Base-by-base conservation (phyloP, 768 basidiomycete species). In the Collybia nuda region DNA sequence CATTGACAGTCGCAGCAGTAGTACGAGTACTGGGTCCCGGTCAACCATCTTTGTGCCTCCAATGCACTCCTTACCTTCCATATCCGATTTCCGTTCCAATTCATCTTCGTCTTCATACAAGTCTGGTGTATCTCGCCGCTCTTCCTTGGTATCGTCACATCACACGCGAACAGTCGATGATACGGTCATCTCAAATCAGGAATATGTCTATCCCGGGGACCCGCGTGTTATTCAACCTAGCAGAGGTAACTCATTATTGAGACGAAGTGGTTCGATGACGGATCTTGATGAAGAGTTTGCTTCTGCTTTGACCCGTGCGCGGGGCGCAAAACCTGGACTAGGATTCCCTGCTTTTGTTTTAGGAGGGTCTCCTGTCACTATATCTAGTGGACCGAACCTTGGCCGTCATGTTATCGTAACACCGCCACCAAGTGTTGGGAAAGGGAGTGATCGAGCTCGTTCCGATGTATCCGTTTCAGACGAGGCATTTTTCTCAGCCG, bases 21-120 rank as follows among this genome's bases (percentile, higher is more conserved):
- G 59, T n/a, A 65, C 71, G 23, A 77, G 76, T 35, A 71, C 66
- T 15, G 79, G 88, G 2, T 88, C 87, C 7, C 78, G 83, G 0
- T 88, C 86, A 2, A 90, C 88, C 1, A 79, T 85, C 28, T 92
- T 88, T 58, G 81, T 92, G 1, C 90, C 90, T 0, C 88, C 90
- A 0, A 64, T 90, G n/a, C 76, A 81, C 47, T 75, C 79, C 2
- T 74, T 90, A 23, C 85, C 85, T 0, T 88, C 89, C 17, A 76
- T 92, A 11, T 83, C 85, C 0, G 88, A 90, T 52, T 66, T 86
- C 51, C 63, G 67, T 26, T 70, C 72, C 1, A 63, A 66, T 9
- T 52, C 56, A 0, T 63, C 58, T 44, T 69, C 52, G 47, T 62
- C 51, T 29, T 67, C 60, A 9, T 59, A 54, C 9, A 46, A 48